These are phyloP conservation scores for Pseudogymnoascus destructans DNA, from an alignment of 2,329 filamentous ascomycete genomes.

Conservation along the genomic window DNA sequence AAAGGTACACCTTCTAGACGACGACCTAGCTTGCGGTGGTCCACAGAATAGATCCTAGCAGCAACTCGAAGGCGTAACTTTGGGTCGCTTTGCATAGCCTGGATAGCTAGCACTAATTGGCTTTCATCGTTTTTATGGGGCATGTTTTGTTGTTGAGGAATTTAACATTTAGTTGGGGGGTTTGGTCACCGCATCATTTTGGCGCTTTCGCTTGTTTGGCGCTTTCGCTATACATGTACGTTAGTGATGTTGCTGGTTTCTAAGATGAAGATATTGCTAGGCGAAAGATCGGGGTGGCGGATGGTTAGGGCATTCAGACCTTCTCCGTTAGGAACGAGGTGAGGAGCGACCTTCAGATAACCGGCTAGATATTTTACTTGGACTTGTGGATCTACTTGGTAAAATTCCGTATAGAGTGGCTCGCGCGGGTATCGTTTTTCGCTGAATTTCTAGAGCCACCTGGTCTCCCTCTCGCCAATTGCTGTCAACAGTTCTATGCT, in stretches of 20 bases:
- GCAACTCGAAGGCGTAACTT: no score
- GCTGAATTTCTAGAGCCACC: slow-evolving; percentile 15
- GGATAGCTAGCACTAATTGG: no score
- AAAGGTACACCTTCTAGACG: no score
- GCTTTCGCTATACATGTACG: no score
- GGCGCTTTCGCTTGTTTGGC: no score
- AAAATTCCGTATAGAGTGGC: slow-evolving; percentile 16
- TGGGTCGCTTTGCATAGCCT: no score
- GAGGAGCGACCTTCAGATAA: slow-evolving; percentile 16
- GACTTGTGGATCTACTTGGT: slow-evolving; percentile 15
- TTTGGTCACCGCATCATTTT: no score
- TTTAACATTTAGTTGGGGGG: no score
- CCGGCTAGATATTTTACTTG: slow-evolving; percentile 14
- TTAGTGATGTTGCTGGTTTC: slow-evolving; percentile 18
- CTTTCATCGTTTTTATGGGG: no score
- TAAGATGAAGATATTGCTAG: slow-evolving; percentile 25
- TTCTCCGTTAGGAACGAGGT: slow-evolving; percentile 14
- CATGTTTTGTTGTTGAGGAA: no score
- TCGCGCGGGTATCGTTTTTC: slow-evolving; percentile 14
- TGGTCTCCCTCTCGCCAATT: slow-evolving; percentile 14
- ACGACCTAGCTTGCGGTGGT: no score
- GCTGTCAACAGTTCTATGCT: slow-evolving; percentile 16
- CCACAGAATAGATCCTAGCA: no score
- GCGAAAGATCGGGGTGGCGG: slow-evolving; percentile 17
- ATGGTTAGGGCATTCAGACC: slow-evolving; percentile 15